Conservation (phyloP, 2,329 filamentous ascomycete species). For the Septoria petroselini region DNA sequence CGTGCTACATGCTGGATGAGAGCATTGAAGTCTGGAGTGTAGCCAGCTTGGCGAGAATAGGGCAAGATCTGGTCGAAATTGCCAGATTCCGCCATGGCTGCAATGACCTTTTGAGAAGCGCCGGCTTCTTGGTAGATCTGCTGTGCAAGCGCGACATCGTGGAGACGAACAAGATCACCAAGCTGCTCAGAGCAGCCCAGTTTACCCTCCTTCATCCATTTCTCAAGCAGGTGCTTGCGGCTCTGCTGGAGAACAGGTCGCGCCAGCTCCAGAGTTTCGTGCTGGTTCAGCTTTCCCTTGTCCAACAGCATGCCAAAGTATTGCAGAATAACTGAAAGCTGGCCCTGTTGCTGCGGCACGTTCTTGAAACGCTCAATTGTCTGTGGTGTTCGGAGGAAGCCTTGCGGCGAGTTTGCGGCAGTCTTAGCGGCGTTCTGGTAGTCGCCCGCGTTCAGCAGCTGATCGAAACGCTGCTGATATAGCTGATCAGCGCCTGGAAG, state of each 20-base stretch:
- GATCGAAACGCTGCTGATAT: slow-evolving; percentile 89
- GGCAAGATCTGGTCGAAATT: slow-evolving; percentile 96
- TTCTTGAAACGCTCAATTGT: slow-evolving; percentile 96
- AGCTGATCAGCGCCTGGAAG: slow-evolving; percentile 91
- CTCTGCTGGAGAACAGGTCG: slow-evolving; percentile 90
- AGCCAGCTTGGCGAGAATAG: slow-evolving; percentile 79
- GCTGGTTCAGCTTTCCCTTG: slow-evolving; percentile 86
- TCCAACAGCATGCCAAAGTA: slow-evolving; percentile 98
- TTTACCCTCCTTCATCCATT: slow-evolving; percentile 97
- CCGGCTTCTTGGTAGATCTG: slow-evolving; percentile 89
- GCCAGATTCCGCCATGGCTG: slow-evolving; percentile 89
- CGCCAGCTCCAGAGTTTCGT: slow-evolving; percentile 91
- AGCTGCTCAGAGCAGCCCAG: slow-evolving; percentile 94
- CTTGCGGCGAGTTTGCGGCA: slow-evolving; percentile 91
- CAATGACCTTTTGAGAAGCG: slow-evolving; percentile 88
- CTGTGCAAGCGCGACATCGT: slow-evolving; percentile 84
- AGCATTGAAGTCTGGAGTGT: slow-evolving; percentile 91
- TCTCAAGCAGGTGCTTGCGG: slow-evolving; percentile 92
- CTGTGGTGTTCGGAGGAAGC: slow-evolving; percentile 88
- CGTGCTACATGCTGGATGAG: slow-evolving; percentile 84
- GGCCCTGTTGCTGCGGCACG: slow-evolving; percentile 72
- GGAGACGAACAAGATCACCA: slow-evolving; percentile 85
- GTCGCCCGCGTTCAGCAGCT: slow-evolving; percentile 73
- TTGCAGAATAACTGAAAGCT: slow-evolving; percentile 91
- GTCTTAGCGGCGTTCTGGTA: slow-evolving; percentile 90